A percentile compares a stretch with the other conserved stretches of the same genome.
Evolutionary conservation across 805 yeast genomes (phyloP).

Genomic region (Saccharomycopsis fibuligera): DNA sequence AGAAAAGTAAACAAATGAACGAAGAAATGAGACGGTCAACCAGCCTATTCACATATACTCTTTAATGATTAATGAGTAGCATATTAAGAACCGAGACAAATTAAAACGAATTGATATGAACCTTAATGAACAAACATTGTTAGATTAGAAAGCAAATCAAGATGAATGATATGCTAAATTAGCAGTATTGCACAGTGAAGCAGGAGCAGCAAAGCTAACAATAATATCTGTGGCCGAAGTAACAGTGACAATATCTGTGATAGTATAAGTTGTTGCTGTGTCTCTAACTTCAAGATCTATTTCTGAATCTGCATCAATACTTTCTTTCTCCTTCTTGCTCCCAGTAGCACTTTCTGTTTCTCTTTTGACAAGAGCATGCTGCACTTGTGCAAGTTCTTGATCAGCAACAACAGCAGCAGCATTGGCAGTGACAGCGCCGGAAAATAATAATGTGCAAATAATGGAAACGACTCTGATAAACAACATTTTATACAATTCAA

Average conservation of each 20-base stretch:
- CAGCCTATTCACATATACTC: too few relatives aligned
- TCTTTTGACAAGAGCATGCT: slow-evolving; percentile 2
- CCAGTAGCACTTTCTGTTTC: neutral
- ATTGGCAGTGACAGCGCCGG: neutral
- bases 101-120: too few relatives aligned
- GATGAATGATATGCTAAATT: slow-evolving; percentile 36
- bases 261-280: slow-evolving; percentile 1
- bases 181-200: slow-evolving; percentile 31
- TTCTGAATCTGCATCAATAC: neutral
- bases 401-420: neutral
- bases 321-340: too few relatives aligned
- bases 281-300: slow-evolving; percentile 8
- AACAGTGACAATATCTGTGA: slow-evolving; percentile 10
- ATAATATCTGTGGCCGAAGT: slow-evolving; percentile 8
- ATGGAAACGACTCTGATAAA: neutral
- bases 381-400: neutral
- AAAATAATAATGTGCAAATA: neutral
- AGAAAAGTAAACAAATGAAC: too few relatives aligned
- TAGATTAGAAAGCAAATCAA: neutral
- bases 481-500: neutral
- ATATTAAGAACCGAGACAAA: too few relatives aligned
- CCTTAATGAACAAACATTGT: too few relatives aligned
- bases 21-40: too few relatives aligned
- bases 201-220: slow-evolving; percentile 6
- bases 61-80: too few relatives aligned